A percentile compares a stretch with the other conserved stretches of the same genome.
These are phyloP conservation scores for Gossypium arboreum DNA, from an alignment of 345 rosid genomes.

Conservation along the genomic window DNA sequence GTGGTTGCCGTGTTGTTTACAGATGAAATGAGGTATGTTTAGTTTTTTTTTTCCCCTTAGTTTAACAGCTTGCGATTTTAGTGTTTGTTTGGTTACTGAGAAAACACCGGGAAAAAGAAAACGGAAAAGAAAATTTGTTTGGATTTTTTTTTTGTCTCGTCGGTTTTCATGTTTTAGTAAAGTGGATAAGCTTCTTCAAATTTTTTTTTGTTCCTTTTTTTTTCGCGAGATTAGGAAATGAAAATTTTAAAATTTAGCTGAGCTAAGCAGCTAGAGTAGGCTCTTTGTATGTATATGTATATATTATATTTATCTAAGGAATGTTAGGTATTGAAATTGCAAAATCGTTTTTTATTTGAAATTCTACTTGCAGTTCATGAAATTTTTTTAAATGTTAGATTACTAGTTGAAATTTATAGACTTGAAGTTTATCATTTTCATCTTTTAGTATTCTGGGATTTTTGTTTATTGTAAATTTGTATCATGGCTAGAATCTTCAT, in stretches of 20 bases:
- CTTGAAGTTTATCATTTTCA: background rate
- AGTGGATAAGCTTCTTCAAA: slow-evolving; percentile 17
- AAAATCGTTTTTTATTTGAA: background rate
- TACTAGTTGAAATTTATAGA: background rate
- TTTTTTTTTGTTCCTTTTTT: background rate
- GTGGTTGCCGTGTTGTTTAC: slow-evolving; percentile 15
- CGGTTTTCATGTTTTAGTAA: background rate
- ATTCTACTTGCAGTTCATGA: background rate
- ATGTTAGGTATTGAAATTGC: background rate
- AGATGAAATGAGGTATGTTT: slow-evolving; percentile 34
- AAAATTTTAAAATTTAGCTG: background rate
- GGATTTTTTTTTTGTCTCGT: background rate
- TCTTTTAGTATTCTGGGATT: background rate
- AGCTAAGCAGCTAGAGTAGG: slow-evolving; percentile 19
- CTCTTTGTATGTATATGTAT: slow-evolving; percentile 9
- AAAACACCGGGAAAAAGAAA: slow-evolving; percentile 20
- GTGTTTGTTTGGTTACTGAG: slow-evolving; percentile 31
- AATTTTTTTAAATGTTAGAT: background rate
- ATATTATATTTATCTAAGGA: background rate
- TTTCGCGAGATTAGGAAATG: background rate
- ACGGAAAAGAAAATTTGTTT: background rate
- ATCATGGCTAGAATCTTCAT: background rate
- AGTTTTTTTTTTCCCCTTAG: background rate
- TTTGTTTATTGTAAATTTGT: background rate
- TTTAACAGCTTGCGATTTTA: background rate